Evolutionary conservation across 805 yeast species (phyloP).

Genomic region (Candida chauliodis): DNA sequence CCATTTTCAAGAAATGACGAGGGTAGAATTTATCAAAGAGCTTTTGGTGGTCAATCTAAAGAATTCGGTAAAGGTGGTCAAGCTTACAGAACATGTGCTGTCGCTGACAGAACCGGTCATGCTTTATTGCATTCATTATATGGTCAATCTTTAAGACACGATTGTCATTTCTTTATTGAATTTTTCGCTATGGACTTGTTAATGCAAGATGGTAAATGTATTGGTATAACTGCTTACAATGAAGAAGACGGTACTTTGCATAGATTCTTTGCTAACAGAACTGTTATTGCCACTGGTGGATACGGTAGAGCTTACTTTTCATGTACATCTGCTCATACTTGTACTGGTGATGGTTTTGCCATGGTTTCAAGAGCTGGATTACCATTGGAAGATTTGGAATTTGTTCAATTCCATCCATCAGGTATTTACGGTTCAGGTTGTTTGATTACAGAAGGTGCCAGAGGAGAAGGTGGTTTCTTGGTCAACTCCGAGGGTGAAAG

Average conservation of each 20-base stretch:
- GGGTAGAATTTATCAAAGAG: slow-evolving; percentile 98
- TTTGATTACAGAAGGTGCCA: slow-evolving; percentile 98
- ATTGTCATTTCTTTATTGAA: slow-evolving; percentile 97
- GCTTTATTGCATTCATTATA: slow-evolving; percentile 93
- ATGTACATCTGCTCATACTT: slow-evolving; percentile 99
- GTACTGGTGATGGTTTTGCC: slow-evolving; percentile 99
- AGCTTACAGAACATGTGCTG: slow-evolving; percentile 99
- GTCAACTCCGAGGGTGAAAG: slow-evolving; percentile 98
- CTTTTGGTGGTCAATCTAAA: slow-evolving; percentile 96
- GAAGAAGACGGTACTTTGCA: slow-evolving; percentile 99
- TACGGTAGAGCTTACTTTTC: slow-evolving; percentile 98
- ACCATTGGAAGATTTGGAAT: slow-evolving; percentile 96
- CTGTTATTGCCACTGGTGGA: slow-evolving; percentile 98
- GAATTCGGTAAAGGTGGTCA: slow-evolving; percentile 98
- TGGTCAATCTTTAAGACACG: slow-evolving; percentile 95
- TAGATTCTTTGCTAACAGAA: slow-evolving; percentile 95
- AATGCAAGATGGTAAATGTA: slow-evolving; percentile 94
- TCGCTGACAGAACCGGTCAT: slow-evolving; percentile 99
- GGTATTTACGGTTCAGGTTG: slow-evolving; percentile 99
- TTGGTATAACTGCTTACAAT: slow-evolving; percentile 96
- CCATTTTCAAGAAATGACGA: slow-evolving; percentile 97
- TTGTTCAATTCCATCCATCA: slow-evolving; percentile 98
- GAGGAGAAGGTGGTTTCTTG: slow-evolving; percentile 99
- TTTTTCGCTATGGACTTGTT: slow-evolving; percentile 92
- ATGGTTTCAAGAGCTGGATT: slow-evolving; percentile 99